phyloP scores from a whole-genome alignment of 176 grass and related monocot genomes.

The Oryza brachyantha region DNA sequence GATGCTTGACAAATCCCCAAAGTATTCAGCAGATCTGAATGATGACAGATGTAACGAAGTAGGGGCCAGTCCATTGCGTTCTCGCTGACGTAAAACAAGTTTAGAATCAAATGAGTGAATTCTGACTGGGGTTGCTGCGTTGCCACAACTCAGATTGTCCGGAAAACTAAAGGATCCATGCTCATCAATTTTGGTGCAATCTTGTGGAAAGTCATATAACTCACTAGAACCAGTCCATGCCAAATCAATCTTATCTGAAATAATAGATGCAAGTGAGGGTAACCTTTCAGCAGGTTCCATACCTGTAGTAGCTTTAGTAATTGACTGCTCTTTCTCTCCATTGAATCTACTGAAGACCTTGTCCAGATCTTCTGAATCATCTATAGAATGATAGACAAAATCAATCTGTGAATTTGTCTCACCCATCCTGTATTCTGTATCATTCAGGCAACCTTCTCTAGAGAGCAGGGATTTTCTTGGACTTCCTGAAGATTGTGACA shows the following conservation, averaged over 20 bases:
- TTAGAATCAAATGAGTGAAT: conserved; percentile 82
- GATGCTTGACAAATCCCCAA: conserved; percentile 37
- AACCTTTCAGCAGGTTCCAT: conserved; percentile 46
- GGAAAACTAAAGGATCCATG: conserved; percentile 40
- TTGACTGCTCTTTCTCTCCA: conserved; percentile 12
- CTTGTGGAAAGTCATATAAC: conserved; percentile 43
- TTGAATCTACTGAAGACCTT: conserved; percentile 39
- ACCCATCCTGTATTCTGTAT: conserved; percentile 30
- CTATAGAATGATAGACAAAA: conserved; percentile 32
- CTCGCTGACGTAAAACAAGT: conserved; percentile 46
- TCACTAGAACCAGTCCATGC: conserved; percentile 83
- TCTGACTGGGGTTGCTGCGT: conserved; percentile 57
- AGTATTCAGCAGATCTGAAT: conserved; percentile 59
- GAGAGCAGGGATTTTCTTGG: conserved; percentile 56
- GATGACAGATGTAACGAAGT: conserved; percentile 53
- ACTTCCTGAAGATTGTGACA: conserved; percentile 31
- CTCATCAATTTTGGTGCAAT: conserved; percentile 41
- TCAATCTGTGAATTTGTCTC: conserved; percentile 45
- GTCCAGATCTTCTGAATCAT: conserved; percentile 47
- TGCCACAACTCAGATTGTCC: conserved; percentile 36
- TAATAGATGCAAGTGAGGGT: conserved; percentile 61
- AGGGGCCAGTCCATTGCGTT: conserved; percentile 49
- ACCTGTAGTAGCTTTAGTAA: conserved; percentile 22
- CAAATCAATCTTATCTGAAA: conserved; percentile 91
- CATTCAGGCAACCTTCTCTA: conserved; percentile 41